phyloP scores from a whole-genome alignment of 2,329 filamentous ascomycete genomes.

The Drechslerella dactyloides region DNA sequence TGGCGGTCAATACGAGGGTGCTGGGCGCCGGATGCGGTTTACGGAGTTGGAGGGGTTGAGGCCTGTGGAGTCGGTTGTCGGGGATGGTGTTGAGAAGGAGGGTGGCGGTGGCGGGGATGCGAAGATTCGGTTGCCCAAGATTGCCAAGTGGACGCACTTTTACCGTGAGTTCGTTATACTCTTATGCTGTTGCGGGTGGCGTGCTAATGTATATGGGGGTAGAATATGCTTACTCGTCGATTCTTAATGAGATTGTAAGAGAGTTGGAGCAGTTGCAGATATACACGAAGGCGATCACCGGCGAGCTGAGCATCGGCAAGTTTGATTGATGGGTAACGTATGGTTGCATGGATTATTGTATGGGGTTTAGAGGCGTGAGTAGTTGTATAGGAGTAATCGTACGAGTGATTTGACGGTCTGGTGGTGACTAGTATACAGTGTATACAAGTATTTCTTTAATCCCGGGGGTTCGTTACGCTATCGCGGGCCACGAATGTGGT shows the following conservation, averaged over 20 bases:
- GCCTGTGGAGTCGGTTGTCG: slow-evolving; percentile 2
- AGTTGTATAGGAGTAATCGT: too few species aligned
- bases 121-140: slow-evolving; percentile 54
- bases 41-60: slow-evolving; percentile 40
- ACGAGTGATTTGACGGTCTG: too few species aligned
- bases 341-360: too few species aligned
- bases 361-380: too few species aligned
- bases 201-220: slow-evolving; percentile 27
- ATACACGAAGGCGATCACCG: slow-evolving; percentile 67
- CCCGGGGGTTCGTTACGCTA: too few species aligned
- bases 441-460: too few species aligned
- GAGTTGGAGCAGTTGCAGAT: slow-evolving; percentile 65
- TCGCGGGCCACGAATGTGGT: too few species aligned
- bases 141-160: slow-evolving; percentile 65
- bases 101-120: slow-evolving; percentile 51
- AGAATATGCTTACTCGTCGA: slow-evolving; percentile 56
- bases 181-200: slow-evolving; percentile 60
- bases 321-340: slow-evolving; percentile 28
- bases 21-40: slow-evolving; percentile 19
- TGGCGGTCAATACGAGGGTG: slow-evolving; percentile 21
- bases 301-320: slow-evolving; percentile 58
- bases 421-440: too few species aligned
- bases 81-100: background rate
- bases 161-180: slow-evolving; percentile 61
- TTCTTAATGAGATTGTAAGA: slow-evolving; percentile 60